A percentile compares a stretch with the other conserved stretches of the same genome.
These are phyloP conservation scores for Onygenales sp. DNA, from an alignment of 2,329 filamentous ascomycete genomes.

Conservation along the genomic window DNA sequence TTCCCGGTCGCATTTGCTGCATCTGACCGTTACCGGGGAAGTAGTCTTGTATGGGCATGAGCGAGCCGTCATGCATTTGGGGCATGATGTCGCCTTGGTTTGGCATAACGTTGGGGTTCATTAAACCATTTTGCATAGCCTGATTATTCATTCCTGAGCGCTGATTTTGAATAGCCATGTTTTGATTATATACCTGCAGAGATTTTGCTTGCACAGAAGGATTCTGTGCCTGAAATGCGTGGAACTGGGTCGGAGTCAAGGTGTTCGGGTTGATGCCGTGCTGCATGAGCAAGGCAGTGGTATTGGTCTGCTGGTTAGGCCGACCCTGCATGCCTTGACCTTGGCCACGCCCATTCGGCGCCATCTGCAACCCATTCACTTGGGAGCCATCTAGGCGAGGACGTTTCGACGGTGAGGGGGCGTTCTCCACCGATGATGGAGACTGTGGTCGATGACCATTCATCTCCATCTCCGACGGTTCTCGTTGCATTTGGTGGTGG, in stretches of 20 bases:
- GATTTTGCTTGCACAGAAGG: constrained; percentile 66
- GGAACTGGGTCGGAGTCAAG: constrained; percentile 68
- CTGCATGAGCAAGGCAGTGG: constrained; percentile 31
- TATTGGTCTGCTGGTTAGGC: constrained; percentile 44
- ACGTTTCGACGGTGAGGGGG: constrained; percentile 85
- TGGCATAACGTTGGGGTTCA: constrained; percentile 55
- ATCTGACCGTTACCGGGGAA: constrained; percentile 48
- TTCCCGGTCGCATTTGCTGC: constrained; percentile 21
- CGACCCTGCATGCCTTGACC: constrained; percentile 62
- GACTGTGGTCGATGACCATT: constrained; percentile 73
- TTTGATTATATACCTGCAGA: constrained; percentile 79
- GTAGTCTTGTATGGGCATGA: constrained; percentile 43
- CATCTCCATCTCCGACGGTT: constrained; percentile 78
- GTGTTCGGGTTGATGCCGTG: constrained; percentile 67
- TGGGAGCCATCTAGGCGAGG: constrained; percentile 66
- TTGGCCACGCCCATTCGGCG: constrained; percentile 62
- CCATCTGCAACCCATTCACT: constrained; percentile 70
- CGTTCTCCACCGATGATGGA: constrained; percentile 74
- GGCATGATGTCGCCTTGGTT: constrained; percentile 76
- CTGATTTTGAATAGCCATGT: constrained; percentile 67
- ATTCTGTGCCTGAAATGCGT: constrained; percentile 47
- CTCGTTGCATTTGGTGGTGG: constrained; percentile 75
- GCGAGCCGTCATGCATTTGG: constrained; percentile 55
- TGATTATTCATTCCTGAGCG: constrained; percentile 72
- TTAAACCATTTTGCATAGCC: constrained; percentile 64